Evolutionary conservation across 176 grass and related monocot species (phyloP).

Genomic region (Tillandsia leiboldiana): DNA sequence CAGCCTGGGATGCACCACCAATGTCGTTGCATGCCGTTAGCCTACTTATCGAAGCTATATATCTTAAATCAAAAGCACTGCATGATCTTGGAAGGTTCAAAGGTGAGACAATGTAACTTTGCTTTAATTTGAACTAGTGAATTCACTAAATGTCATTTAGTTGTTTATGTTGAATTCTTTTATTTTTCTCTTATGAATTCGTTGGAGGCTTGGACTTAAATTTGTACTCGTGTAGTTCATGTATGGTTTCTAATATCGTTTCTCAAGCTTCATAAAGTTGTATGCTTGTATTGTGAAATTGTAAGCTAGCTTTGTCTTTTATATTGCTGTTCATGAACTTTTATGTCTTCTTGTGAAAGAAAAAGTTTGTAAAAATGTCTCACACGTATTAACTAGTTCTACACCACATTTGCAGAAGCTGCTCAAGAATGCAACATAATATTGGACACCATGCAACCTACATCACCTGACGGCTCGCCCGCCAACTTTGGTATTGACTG

Average conservation of each 20-base stretch:
- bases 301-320: neutral
- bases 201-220: neutral
- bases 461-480: slow-evolving; percentile 53
- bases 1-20: slow-evolving; percentile 43
- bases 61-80: slow-evolving; percentile 82
- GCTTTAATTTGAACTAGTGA: neutral
- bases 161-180: neutral
- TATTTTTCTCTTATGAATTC: neutral
- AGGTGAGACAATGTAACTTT: slow-evolving; percentile 27
- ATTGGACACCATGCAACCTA: slow-evolving; percentile 71
- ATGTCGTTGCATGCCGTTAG: slow-evolving; percentile 82
- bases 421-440: slow-evolving; percentile 75
- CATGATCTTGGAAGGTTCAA: slow-evolving; percentile 89
- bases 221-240: too few relatives aligned
- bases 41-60: slow-evolving; percentile 78
- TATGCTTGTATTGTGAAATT: neutral
- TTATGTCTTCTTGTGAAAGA: neutral
- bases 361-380: neutral
- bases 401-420: slow-evolving; percentile 57
- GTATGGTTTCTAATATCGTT: too few relatives aligned
- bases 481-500: slow-evolving; percentile 44
- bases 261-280: too few relatives aligned
- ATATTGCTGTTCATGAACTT: too few relatives aligned
- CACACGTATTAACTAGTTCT: neutral
- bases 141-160: neutral